Evolutionary conservation across 768 basidiomycete genomes (phyloP).

Genomic region (Leccinum barrowsii): DNA sequence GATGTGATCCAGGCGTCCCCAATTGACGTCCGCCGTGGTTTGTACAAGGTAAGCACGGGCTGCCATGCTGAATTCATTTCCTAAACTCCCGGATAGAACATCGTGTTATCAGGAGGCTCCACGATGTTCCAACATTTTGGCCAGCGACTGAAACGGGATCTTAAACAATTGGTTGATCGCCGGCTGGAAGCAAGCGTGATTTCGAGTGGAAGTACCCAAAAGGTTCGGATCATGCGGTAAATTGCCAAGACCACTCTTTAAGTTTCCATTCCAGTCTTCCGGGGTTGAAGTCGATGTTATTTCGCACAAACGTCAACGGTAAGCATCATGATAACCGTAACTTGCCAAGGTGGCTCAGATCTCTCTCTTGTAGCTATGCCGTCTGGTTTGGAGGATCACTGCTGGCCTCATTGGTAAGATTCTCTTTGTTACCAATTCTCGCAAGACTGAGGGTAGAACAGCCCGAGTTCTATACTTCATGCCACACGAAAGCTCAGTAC

Average conservation of each 20-base stretch:
- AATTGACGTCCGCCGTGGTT: conserved; percentile 92
- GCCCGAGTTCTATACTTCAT: conserved; percentile 94
- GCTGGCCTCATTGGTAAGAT: conserved; percentile 80
- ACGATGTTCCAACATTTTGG: conserved; percentile 99
- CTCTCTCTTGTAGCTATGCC: conserved; percentile 56
- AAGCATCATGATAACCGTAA: conserved; percentile 15
- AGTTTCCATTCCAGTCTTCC: conserved; percentile 58
- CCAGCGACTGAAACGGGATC: conserved; percentile 91
- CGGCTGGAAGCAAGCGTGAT: conserved; percentile 75
- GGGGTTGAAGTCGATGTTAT: conserved; percentile 99
- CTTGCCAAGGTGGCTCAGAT: conserved; percentile 3
- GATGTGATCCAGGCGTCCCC: conserved; percentile 93
- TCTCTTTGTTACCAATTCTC: not conserved
- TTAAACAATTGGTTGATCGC: conserved; percentile 91
- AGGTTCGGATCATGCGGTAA: conserved; percentile 44
- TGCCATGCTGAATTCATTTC: not conserved
- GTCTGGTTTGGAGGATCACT: conserved; percentile 99
- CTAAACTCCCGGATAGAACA: conserved; percentile 59
- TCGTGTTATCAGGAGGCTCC: conserved; percentile 93
- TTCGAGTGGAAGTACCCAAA: conserved; percentile 70
- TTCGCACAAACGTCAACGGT: conserved; percentile 96
- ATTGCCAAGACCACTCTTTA: conserved; percentile 1
- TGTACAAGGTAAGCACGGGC: conserved; percentile 75
- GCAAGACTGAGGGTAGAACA: conserved; percentile 29
- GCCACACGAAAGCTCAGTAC: conserved; percentile 93